Conservation (phyloP, 2,329 filamentous ascomycete species). For the Zopfia rhizophila region DNA sequence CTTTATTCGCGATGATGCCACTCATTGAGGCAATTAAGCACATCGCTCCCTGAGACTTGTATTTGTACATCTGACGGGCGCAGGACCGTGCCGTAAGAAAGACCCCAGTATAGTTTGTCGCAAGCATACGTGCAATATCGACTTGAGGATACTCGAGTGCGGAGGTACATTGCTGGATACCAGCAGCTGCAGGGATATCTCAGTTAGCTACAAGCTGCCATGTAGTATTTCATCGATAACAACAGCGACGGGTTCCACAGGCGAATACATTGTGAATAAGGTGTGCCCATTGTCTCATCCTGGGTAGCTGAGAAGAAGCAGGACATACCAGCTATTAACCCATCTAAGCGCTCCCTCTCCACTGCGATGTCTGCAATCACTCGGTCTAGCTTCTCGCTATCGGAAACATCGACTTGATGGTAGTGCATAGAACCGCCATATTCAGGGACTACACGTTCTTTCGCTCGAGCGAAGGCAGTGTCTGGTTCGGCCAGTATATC, state of each 20-base stretch:
- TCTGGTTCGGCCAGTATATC: slow-evolving; percentile 68
- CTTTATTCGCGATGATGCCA: slow-evolving; percentile 68
- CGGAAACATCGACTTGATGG: slow-evolving; percentile 80
- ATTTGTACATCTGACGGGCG: slow-evolving; percentile 69
- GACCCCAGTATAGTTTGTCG: slow-evolving; percentile 68
- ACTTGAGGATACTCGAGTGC: slow-evolving; percentile 77
- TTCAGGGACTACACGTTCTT: slow-evolving; percentile 67
- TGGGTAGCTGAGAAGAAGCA: neutral
- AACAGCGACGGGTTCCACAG: neutral
- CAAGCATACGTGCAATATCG: slow-evolving; percentile 68
- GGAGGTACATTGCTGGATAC: slow-evolving; percentile 80
- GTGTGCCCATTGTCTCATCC: neutral
- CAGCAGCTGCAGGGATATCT: slow-evolving; percentile 65
- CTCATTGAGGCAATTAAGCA: slow-evolving; percentile 71
- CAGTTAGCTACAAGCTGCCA: slow-evolving; percentile 2
- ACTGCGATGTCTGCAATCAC: slow-evolving; percentile 75
- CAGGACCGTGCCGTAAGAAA: slow-evolving; percentile 70
- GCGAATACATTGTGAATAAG: neutral
- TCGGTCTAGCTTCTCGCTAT: slow-evolving; percentile 72
- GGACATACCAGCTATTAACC: slow-evolving; percentile 69
- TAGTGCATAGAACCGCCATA: slow-evolving; percentile 75
- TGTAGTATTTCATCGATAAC: neutral
- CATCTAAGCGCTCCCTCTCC: slow-evolving; percentile 76
- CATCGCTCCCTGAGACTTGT: slow-evolving; percentile 67
- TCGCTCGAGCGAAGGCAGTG: slow-evolving; percentile 70